These are phyloP conservation scores for Miscanthus lutarioriparius DNA, from an alignment of 176 grass and related monocot species.

Conservation along the genomic window DNA sequence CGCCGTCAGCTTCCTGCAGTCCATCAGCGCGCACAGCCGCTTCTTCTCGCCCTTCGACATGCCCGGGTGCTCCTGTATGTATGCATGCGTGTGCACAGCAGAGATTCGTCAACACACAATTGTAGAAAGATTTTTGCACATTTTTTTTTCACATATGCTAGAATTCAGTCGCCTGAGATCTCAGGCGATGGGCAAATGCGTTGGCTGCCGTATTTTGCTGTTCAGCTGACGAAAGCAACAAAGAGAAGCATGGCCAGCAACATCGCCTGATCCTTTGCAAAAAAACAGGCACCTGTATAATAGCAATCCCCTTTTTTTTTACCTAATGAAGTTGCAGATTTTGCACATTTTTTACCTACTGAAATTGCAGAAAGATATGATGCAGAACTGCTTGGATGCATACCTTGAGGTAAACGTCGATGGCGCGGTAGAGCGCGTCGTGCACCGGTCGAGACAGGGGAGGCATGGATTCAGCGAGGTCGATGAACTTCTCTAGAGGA, in stretches of 20 bases:
- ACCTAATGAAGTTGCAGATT: not conserved
- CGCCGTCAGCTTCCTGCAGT: slow-evolving; percentile 77
- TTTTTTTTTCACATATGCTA: too few species aligned
- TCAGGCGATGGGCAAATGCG: too few species aligned
- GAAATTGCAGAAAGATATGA: not conserved
- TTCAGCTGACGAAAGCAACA: too few species aligned
- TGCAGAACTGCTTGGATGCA: too few species aligned
- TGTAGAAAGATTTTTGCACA: too few species aligned
- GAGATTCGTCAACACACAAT: too few species aligned
- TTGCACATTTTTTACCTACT: not conserved
- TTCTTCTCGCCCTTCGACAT: slow-evolving; percentile 88
- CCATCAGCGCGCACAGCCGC: slow-evolving; percentile 77
- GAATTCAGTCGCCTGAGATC: too few species aligned
- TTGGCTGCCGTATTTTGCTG: too few species aligned
- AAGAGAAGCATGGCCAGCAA: too few species aligned
- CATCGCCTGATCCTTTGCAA: too few species aligned
- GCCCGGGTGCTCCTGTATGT: slow-evolving; percentile 62
- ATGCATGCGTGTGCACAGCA: not conserved
- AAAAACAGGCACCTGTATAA: too few species aligned
- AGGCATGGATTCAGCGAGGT: slow-evolving; percentile 58
- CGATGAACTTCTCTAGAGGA: slow-evolving; percentile 57
- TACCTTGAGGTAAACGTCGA: slow-evolving; percentile 95
- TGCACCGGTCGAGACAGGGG: slow-evolving; percentile 51
- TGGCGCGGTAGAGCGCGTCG: slow-evolving; percentile 79
- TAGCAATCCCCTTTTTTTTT: too few species aligned